These are phyloP conservation scores for Blastocladiella emersonii DNA, from an alignment of 371 early-diverging fungal genomes.

Conservation along the genomic window DNA sequence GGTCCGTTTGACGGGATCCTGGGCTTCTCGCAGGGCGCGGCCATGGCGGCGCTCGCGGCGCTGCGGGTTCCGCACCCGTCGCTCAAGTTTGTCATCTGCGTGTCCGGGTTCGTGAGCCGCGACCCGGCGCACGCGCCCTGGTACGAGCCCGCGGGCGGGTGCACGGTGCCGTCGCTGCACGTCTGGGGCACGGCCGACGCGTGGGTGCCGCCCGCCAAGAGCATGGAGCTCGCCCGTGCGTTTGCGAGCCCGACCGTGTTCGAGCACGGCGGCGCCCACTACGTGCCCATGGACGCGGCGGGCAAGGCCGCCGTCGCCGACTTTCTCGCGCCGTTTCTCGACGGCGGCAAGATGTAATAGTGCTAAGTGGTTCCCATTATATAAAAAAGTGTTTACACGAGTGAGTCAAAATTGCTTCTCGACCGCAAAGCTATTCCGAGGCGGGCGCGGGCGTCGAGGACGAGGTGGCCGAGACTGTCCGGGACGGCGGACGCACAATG, in stretches of 20 bases:
- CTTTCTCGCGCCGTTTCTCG: too few species aligned
- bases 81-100: neutral
- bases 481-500: too few species aligned
- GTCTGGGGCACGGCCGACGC: neutral
- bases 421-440: too few species aligned
- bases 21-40: conserved; percentile 35
- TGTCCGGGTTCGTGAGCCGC: neutral
- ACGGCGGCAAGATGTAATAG: too few species aligned
- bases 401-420: too few species aligned
- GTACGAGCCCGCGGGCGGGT: neutral
- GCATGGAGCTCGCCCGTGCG: neutral
- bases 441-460: too few species aligned
- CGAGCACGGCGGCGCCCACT: neutral
- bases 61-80: neutral
- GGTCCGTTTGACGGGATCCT: conserved; percentile 37
- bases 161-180: neutral
- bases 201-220: neutral
- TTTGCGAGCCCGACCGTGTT: neutral
- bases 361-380: too few species aligned
- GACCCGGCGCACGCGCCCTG: neutral
- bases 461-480: too few species aligned
- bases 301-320: neutral
- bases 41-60: neutral
- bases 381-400: too few species aligned
- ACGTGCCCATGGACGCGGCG: neutral